Evolutionary conservation across 805 yeast species (phyloP).

Genomic region (Cyberlindnera samutprakarnensis): DNA sequence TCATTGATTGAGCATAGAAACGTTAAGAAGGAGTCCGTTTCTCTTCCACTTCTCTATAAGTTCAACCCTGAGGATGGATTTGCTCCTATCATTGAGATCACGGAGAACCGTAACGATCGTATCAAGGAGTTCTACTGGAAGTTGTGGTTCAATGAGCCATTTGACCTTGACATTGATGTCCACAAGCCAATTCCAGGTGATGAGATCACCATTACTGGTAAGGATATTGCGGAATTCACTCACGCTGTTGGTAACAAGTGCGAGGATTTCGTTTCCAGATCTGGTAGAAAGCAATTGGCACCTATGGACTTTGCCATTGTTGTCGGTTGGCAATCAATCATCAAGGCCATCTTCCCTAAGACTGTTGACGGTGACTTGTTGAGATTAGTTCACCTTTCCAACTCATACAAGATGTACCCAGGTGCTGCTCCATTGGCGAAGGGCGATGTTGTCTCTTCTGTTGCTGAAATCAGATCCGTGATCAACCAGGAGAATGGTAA

Average conservation of each 20-base stretch:
- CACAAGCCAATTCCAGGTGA: constrained; percentile 65
- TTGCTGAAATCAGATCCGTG: constrained; percentile 83
- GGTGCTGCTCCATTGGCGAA: constrained; percentile 85
- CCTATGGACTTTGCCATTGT: constrained; percentile 99
- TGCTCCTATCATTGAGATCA: constrained; percentile 87
- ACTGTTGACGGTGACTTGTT: constrained; percentile 94
- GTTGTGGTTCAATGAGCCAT: constrained; percentile 79
- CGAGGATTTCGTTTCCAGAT: constrained; percentile 89
- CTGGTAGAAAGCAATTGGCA: constrained; percentile 77
- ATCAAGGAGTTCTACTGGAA: constrained; percentile 97
- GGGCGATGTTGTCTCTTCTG: constrained; percentile 78
- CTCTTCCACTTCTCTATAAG: constrained; percentile 69
- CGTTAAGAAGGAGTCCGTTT: constrained; percentile 64
- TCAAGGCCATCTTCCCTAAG: constrained; percentile 96
- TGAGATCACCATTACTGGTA: constrained; percentile 57
- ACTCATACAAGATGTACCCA: constrained; percentile 88
- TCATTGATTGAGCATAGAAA: constrained; percentile 84
- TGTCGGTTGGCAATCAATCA: constrained; percentile 96
- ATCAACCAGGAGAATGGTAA: constrained; percentile 90
- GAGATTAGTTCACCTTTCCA: constrained; percentile 89
- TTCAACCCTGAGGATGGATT: constrained; percentile 86
- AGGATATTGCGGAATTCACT: constrained; percentile 84
- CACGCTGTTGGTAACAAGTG: constrained; percentile 97
- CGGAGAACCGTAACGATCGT: constrained; percentile 85
- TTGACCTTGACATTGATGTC: constrained; percentile 59